Percentiles rank a stretch among this genome's conserved stretches.
These are phyloP conservation scores for Paulownia fortunei DNA, from an alignment of 257 asterid genomes.

Conservation along the genomic window DNA sequence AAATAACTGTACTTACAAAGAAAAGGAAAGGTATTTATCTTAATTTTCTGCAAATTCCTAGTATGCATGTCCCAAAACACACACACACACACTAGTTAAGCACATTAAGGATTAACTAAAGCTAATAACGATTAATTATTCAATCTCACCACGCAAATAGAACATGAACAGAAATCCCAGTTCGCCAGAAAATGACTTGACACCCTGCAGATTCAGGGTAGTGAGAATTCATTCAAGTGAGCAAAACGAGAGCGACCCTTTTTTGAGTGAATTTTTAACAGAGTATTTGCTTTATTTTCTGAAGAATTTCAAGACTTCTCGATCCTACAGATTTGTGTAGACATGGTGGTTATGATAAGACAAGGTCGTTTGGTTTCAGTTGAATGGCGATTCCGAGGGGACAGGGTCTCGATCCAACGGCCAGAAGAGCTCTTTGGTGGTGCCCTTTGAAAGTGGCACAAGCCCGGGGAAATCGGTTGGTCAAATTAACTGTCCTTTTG, in stretches of 20 bases:
- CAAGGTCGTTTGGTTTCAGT: constrained; percentile 19
- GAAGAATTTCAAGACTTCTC: constrained; percentile 6
- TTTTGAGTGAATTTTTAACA: background rate
- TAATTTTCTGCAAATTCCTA: background rate
- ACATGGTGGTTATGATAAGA: constrained; percentile 37
- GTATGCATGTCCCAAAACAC: background rate
- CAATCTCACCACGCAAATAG: constrained; percentile 21
- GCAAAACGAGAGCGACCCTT: constrained; percentile 11
- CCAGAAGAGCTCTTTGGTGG: constrained; percentile 1
- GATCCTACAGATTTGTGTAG: constrained; percentile 18
- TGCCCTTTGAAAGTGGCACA: constrained; percentile 31
- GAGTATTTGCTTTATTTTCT: constrained; percentile 8
- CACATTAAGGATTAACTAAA: background rate
- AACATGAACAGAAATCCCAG: constrained; percentile 24
- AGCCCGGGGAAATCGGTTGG: constrained; percentile 42
- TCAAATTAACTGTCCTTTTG: constrained; percentile 8
- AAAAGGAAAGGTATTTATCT: background rate
- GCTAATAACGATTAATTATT: background rate
- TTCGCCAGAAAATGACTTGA: constrained; percentile 19
- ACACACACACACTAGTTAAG: background rate
- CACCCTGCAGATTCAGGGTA: constrained; percentile 20
- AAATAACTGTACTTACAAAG: background rate
- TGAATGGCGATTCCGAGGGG: constrained; percentile 48
- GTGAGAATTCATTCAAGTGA: constrained; percentile 1
- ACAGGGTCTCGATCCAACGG: constrained; percentile 37